Evolutionary conservation across 768 basidiomycete species (phyloP), one percentile per base, ranked within the genome.

Genomic region (Pholiota conissans): DNA sequence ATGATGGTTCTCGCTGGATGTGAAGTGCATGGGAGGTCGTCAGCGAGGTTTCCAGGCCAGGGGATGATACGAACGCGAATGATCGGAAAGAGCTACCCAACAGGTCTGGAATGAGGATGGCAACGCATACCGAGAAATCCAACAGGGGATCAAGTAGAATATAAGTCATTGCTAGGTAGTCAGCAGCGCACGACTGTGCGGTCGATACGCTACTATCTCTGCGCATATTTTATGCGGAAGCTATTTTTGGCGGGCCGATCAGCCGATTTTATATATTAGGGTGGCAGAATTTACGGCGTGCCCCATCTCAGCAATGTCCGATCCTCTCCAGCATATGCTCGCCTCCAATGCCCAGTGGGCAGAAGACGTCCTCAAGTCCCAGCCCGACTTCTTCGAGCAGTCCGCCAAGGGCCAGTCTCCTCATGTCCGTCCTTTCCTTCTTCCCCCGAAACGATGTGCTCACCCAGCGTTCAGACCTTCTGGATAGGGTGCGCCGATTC

Each of bases 401-500:
- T 79, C 73, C 2, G 82, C 86, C 0, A 74, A 84, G 66, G 88
- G 86, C 11, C 93, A 95, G 67, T 57, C 70, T 2, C 86, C 89
- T 7, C 84, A 90, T 76, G 89, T 84, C 57, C 24, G 76, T 69
- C 32, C 40, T 28, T 35, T 46, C n/a, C 48, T 49, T n/a, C 61
- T 32, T 14, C 32, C 27, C 32, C 52, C 40, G 30, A 28, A 47
- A 26, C 9, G 14, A 40, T 53, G 27, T 24, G 59, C 50, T 63
- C 29, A 45, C 48, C 54, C 24, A 58, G 59, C n/a, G n/a, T 54
- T 46, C 49, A 90, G 89, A 76, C 87, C 10, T 82, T 90, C 63
- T 91, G 88, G 89, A 83, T 91, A 66, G 88, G 89, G 49, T 91
- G 89, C 70, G 81, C 91, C 34, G 93, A 95, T 70, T 94, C 91